These are phyloP conservation scores for Suhomyces kilbournensis DNA, from an alignment of 805 yeast species.

Conservation along the genomic window DNA sequence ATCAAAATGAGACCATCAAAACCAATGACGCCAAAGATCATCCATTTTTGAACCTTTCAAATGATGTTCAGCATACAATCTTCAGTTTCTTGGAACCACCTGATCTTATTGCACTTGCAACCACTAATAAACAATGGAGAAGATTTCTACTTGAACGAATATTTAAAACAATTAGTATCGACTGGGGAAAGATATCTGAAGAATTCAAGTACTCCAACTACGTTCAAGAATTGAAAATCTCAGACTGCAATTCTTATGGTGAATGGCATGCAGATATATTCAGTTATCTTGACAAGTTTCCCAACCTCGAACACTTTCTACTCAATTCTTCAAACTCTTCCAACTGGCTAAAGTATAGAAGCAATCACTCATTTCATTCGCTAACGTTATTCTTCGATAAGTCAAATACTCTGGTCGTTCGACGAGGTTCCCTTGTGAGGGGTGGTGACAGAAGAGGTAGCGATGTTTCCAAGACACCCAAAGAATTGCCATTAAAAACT, in stretches of 20 bases:
- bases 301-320: slow-evolving; percentile 19
- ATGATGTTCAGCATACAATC: slow-evolving; percentile 3
- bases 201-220: slow-evolving; percentile 8
- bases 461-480: not conserved
- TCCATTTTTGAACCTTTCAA: not conserved
- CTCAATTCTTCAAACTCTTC: slow-evolving; percentile 37
- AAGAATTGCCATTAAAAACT: not conserved
- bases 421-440: slow-evolving; percentile 2
- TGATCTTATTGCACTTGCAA: slow-evolving; percentile 15
- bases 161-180: slow-evolving; percentile 20
- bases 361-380: slow-evolving; percentile 13
- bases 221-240: slow-evolving; percentile 25
- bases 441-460: not conserved
- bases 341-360: slow-evolving; percentile 40
- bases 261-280: slow-evolving; percentile 36
- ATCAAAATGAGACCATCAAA: not conserved
- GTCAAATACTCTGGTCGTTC: slow-evolving; percentile 6
- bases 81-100: slow-evolving; percentile 2
- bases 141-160: slow-evolving; percentile 15
- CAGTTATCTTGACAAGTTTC: slow-evolving; percentile 18
- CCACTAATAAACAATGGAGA: slow-evolving; percentile 15
- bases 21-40: not conserved
- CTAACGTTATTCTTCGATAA: slow-evolving; percentile 30
- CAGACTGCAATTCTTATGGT: slow-evolving; percentile 30
- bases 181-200: slow-evolving; percentile 25